Conservation (phyloP, 108 stramenopile genomes). For the Nitzschia palea region DNA sequence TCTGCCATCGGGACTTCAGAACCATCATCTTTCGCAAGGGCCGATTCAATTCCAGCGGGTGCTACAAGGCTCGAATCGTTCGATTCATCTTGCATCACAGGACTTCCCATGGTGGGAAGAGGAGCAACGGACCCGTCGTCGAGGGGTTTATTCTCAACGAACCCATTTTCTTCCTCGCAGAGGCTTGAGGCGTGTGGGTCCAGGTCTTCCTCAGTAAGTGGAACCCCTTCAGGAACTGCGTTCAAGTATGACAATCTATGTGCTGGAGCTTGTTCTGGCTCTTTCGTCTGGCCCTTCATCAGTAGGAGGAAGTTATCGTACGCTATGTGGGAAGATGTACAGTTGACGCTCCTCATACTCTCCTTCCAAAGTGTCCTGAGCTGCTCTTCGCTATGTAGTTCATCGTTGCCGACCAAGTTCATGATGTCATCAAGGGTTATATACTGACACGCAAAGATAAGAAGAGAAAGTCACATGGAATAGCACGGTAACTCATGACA, state of each 20-base stretch:
- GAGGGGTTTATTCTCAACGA: conserved; percentile 30
- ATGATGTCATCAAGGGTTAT: conserved; percentile 85
- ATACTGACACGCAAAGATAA: conserved; percentile 26
- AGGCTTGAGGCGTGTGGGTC: not conserved
- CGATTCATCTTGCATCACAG: conserved; percentile 16
- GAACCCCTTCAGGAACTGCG: conserved; percentile 7
- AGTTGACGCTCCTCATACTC: conserved; percentile 59
- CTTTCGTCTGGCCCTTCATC: conserved; percentile 83
- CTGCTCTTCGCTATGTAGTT: conserved; percentile 64
- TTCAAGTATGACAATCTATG: not conserved
- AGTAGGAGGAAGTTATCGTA: conserved; percentile 82
- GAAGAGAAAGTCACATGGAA: not conserved
- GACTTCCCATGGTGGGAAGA: conserved; percentile 16
- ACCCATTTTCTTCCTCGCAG: not conserved
- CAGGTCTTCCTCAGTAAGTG: conserved; percentile 12
- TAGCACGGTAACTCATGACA: not conserved
- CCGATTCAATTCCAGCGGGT: not conserved
- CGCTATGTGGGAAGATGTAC: conserved; percentile 55
- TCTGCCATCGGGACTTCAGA: not conserved
- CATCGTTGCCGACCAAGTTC: conserved; percentile 81
- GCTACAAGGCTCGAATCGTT: not conserved
- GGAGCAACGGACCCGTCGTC: conserved; percentile 35
- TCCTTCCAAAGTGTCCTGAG: conserved; percentile 79
- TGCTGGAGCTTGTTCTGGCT: conserved; percentile 18
- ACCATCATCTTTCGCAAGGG: not conserved